Percentiles rank a stretch among this genome's conserved stretches.
Conservation (phyloP, 2,329 filamentous ascomycete species). For the Karstenula rhodostoma region DNA sequence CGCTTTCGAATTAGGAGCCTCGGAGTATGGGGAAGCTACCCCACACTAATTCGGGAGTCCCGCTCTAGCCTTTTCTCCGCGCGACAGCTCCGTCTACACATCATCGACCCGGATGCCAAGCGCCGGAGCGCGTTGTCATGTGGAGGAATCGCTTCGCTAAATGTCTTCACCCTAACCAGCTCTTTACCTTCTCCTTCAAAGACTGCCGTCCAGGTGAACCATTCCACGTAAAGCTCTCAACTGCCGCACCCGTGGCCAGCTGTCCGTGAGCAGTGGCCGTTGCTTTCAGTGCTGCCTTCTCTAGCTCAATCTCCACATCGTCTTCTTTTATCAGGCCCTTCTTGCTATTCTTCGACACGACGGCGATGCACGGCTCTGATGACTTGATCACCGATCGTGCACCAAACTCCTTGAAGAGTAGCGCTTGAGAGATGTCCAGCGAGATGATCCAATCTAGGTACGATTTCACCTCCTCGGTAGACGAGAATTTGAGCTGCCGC, state of each 20-base stretch:
- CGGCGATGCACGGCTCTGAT: constrained; percentile 34
- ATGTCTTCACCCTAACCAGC: constrained; percentile 25
- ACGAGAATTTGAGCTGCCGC: constrained; percentile 39
- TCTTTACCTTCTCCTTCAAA: constrained; percentile 36
- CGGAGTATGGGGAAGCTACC: constrained; percentile 15
- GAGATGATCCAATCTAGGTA: constrained; percentile 47
- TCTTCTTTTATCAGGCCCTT: constrained; percentile 27
- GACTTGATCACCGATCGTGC: constrained; percentile 28
- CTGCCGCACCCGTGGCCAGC: constrained; percentile 17
- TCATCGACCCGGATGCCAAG: constrained; percentile 6
- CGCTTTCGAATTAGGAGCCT: constrained; percentile 7
- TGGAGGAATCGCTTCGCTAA: neutral
- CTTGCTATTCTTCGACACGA: constrained; percentile 31
- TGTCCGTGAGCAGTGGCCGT: constrained; percentile 17
- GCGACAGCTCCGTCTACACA: constrained; percentile 1
- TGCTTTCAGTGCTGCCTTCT: constrained; percentile 27
- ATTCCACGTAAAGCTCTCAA: constrained; percentile 36
- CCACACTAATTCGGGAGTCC: constrained; percentile 1
- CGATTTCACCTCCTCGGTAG: constrained; percentile 36
- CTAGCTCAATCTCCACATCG: constrained; percentile 33
- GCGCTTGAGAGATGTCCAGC: constrained; percentile 39
- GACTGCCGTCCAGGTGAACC: constrained; percentile 21
- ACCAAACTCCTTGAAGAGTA: constrained; percentile 36
- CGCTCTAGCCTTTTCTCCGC: neutral
- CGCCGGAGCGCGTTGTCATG: neutral